phyloP scores from a whole-genome alignment of 2,329 filamentous ascomycete species.

The Ophiosphaerella herpotricha region DNA sequence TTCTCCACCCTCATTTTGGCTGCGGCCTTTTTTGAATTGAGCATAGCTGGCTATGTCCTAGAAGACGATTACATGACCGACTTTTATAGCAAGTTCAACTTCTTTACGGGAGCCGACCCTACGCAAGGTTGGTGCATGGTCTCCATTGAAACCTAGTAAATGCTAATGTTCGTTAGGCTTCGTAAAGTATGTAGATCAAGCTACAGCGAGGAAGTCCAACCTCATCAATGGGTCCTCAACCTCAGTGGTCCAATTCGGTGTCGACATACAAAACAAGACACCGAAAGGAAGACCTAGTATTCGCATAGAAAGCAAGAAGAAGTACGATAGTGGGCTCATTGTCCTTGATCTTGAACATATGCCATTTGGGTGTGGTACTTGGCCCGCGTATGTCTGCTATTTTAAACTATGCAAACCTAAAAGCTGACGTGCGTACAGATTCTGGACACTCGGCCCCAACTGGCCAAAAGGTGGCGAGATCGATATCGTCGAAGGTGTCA shows the following conservation, averaged over 20 bases:
- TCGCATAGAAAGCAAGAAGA: constrained; percentile 53
- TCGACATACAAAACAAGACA: constrained; percentile 48
- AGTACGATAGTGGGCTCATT: constrained; percentile 55
- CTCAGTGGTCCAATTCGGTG: constrained; percentile 51
- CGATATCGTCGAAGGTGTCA: constrained; percentile 56
- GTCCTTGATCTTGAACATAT: constrained; percentile 58
- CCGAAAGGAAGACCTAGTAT: constrained; percentile 51
- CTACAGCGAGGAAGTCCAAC: constrained; percentile 46
- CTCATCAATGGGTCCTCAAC: constrained; percentile 46
- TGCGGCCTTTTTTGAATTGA: constrained; percentile 39
- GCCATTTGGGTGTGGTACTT: constrained; percentile 57
- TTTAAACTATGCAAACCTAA: background rate
- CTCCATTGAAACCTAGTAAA: constrained; percentile 8
- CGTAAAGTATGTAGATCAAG: constrained; percentile 47
- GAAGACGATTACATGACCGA: constrained; percentile 48
- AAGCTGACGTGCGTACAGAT: constrained; percentile 24
- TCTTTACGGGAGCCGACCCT: constrained; percentile 51
- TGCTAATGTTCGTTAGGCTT: constrained; percentile 35
- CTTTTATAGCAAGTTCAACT: constrained; percentile 53
- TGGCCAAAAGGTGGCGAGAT: constrained; percentile 51
- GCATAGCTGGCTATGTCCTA: constrained; percentile 49
- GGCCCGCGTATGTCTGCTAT: constrained; percentile 50
- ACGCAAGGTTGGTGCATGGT: constrained; percentile 45
- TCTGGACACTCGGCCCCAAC: constrained; percentile 40
- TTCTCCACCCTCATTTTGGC: constrained; percentile 42